Percentiles rank a stretch among this genome's conserved stretches.
Evolutionary conservation across 106 monocot species (phyloP).

Genomic region (Allium fistulosum): DNA sequence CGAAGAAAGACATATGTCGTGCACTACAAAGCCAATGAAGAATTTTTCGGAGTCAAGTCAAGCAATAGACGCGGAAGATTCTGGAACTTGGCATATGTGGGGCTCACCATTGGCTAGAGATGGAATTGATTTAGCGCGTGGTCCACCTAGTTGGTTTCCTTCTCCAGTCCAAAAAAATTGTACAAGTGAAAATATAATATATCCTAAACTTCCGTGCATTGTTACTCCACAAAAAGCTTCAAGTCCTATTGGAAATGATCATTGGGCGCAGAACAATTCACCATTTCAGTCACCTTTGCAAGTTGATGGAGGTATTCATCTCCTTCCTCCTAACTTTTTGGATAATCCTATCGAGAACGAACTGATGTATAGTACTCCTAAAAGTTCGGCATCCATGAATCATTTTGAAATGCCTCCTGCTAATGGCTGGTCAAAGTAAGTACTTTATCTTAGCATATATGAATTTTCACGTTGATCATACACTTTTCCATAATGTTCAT

Average conservation of each 20-base stretch:
- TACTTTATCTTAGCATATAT: not conserved
- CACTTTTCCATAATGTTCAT: no score
- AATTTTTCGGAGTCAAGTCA: conserved; percentile 19
- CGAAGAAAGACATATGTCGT: conserved; percentile 30
- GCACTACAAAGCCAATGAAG: conserved; percentile 17
- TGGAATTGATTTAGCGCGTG: conserved; percentile 41
- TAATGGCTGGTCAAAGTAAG: conserved; percentile 79
- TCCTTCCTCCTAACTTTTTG: conserved; percentile 35
- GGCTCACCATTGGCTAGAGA: conserved; percentile 54
- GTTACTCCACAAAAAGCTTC: conserved; percentile 13
- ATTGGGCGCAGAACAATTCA: conserved; percentile 25
- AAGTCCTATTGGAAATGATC: conserved; percentile 19
- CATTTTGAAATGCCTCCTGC: conserved; percentile 27
- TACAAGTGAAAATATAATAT: conserved; percentile 22
- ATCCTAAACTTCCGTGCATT: conserved; percentile 16
- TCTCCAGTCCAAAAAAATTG: conserved; percentile 21
- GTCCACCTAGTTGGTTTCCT: conserved; percentile 39
- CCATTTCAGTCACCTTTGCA: conserved; percentile 25
- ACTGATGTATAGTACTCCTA: conserved; percentile 13
- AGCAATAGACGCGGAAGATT: conserved; percentile 19
- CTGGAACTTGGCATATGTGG: conserved; percentile 90
- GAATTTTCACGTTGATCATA: not conserved
- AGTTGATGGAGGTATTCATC: conserved; percentile 30
- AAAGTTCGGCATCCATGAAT: conserved; percentile 19
- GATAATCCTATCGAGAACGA: conserved; percentile 26